These are phyloP conservation scores for Colletotrichum tropicale DNA, from an alignment of 2,329 filamentous ascomycete genomes.

Conservation along the genomic window DNA sequence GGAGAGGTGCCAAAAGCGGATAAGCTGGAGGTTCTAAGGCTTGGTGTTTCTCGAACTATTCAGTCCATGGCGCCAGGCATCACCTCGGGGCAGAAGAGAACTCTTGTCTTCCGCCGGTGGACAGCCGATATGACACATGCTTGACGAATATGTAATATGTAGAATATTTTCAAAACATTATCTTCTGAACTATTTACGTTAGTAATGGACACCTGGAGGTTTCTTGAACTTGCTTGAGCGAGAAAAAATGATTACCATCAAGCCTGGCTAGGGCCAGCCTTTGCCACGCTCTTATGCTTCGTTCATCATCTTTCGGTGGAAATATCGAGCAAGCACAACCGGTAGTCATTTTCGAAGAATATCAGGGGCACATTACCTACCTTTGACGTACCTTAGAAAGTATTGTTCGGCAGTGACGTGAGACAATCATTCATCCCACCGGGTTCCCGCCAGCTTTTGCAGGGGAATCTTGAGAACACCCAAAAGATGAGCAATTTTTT, in stretches of 20 bases:
- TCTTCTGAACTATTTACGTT: no score
- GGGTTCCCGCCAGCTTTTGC: background rate
- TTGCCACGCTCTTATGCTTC: no score
- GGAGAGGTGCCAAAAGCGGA: background rate
- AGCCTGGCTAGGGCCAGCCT: no score
- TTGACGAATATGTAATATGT: background rate
- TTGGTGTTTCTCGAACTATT: background rate
- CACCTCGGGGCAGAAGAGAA: background rate
- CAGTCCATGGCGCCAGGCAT: background rate
- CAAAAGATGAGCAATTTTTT: background rate
- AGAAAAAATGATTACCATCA: no score
- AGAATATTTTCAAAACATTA: no score
- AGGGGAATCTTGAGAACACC: background rate
- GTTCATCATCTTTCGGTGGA: background rate
- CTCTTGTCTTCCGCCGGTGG: background rate
- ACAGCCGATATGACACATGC: background rate
- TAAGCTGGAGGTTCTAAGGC: background rate
- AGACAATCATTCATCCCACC: background rate
- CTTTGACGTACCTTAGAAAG: no score
- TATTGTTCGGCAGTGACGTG: background rate
- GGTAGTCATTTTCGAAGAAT: no score
- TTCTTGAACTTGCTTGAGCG: no score
- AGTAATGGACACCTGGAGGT: background rate
- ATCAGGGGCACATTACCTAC: no score
- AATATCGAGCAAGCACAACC: no score